Conservation (phyloP, 805 yeast genomes). For the Zygosaccharomyces bailii region DNA sequence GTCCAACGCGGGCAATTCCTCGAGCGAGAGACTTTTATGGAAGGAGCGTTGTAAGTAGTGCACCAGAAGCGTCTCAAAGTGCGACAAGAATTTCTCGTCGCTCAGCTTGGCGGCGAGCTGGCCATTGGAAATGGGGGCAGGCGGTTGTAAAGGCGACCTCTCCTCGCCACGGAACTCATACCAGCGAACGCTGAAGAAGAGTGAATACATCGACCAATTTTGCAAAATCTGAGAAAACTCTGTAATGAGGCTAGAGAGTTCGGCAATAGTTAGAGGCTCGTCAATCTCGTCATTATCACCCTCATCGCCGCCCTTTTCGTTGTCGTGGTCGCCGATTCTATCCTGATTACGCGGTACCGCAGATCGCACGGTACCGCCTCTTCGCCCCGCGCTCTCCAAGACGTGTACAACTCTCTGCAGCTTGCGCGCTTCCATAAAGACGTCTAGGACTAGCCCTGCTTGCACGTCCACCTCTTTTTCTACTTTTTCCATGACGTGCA, state of each 20-base stretch:
- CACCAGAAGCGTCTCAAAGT: constrained; percentile 59
- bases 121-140: constrained; percentile 30
- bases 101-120: constrained; percentile 26
- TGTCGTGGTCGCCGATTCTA: constrained; percentile 9
- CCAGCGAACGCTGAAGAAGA: constrained; percentile 70
- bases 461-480: constrained; percentile 93
- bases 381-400: constrained; percentile 5
- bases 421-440: constrained; percentile 71
- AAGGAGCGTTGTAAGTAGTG: constrained; percentile 74
- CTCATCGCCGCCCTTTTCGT: constrained; percentile 22
- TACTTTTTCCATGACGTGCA: constrained; percentile 63
- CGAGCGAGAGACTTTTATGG: constrained; percentile 76
- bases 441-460: constrained; percentile 81
- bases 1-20: constrained; percentile 64
- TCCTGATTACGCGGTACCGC: constrained; percentile 11
- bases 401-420: constrained; percentile 55
- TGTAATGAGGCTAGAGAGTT: constrained; percentile 40
- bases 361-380: not conserved
- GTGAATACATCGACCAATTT: constrained; percentile 79
- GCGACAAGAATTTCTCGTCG: constrained; percentile 47
- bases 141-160: constrained; percentile 15
- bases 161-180: constrained; percentile 38
- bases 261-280: constrained; percentile 10
- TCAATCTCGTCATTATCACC: constrained; percentile 15
- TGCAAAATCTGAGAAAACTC: constrained; percentile 77